Conservation (phyloP, 2,329 filamentous ascomycete genomes). For the Aspergillus fijiensis region DNA sequence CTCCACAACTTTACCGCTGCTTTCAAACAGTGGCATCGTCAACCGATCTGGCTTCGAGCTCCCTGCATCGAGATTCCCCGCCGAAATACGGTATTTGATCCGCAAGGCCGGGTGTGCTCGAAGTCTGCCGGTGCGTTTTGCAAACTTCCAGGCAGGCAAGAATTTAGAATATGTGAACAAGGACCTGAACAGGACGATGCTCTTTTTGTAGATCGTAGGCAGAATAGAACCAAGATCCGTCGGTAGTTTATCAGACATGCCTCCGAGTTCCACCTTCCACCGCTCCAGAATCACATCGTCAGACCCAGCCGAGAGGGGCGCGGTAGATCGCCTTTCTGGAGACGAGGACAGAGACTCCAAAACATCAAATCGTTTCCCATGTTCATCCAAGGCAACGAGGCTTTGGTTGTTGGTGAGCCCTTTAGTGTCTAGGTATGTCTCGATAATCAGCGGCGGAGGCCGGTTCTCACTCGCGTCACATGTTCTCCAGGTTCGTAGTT, state of each 20-base stretch:
- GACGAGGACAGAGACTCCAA: slow-evolving; percentile 73
- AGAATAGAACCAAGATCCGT: slow-evolving; percentile 60
- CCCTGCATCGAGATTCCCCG: slow-evolving; percentile 53
- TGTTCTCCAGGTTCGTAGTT: slow-evolving; percentile 76
- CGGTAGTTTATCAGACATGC: slow-evolving; percentile 55
- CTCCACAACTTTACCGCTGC: slow-evolving; percentile 63
- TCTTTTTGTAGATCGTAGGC: slow-evolving; percentile 94
- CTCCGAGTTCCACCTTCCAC: slow-evolving; percentile 82
- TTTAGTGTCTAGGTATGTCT: slow-evolving; percentile 82
- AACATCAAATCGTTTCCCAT: slow-evolving; percentile 91
- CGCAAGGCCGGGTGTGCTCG: slow-evolving; percentile 63
- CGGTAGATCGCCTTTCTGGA: slow-evolving; percentile 43
- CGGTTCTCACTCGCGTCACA: slow-evolving; percentile 74
- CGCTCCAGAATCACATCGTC: slow-evolving; percentile 84
- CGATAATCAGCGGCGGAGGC: slow-evolving; percentile 82
- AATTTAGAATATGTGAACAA: slow-evolving; percentile 80
- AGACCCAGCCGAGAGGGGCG: slow-evolving; percentile 48
- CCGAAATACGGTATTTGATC: slow-evolving; percentile 76
- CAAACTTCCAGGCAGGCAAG: slow-evolving; percentile 82
- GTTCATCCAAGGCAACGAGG: slow-evolving; percentile 81
- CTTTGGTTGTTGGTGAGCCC: slow-evolving; percentile 80
- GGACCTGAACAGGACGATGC: slow-evolving; percentile 89
- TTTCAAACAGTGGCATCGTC: slow-evolving; percentile 67
- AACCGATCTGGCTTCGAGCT: slow-evolving; percentile 66
- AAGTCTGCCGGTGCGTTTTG: slow-evolving; percentile 70